Evolutionary conservation across 208 protist species (phyloP), one percentile per base, ranked within the genome.

Genomic region (Trypanosoma platydactyli): DNA sequence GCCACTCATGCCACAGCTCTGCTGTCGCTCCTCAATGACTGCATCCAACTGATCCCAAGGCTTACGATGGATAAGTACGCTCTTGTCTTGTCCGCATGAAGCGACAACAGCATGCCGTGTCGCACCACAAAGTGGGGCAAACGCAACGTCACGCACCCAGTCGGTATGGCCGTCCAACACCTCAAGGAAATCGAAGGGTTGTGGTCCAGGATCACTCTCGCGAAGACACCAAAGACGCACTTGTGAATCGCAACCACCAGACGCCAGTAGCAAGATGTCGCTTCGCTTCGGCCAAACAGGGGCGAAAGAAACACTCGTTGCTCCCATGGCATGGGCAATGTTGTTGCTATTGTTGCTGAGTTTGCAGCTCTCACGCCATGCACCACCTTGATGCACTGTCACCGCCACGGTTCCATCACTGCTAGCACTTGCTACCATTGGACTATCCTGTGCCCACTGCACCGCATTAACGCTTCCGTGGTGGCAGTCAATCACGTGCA

Each of bases 301-400:
- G 6, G 83, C 84, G 51, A 92, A 95, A 15, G 84, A 84, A 5
- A 93, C 83, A 42, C 80, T 73, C 16, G 83, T 92, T 3, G 86
- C 84, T 1, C 86, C 86, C 84, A 95, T 95, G 0, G 86, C 84
- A 63, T 95, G 89, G 13, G 84, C 83, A 69, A 92, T 94, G 57
- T 89, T 75, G 58, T 89, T 92, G 57, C 60, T 79, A 61, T 92
- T 91, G 66, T 84, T 91, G 73, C 85, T 89, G 7, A 95, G 54
- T 46, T 81, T 88, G 15, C 89, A 52, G 62, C 81, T 91, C 35
- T 87, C 77, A 71, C 81, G 81, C 86, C 86, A 92, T 54, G 53
- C 79, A 15, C 86, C 86, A 25, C 78, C 79, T 33, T 60, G 27
- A 70, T 79, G 89, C 12, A 75, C 59, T 1, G 86, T 92, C 29